These are phyloP conservation scores for Debaryomyces coudertii DNA, from an alignment of 1,139 yeast genomes.

Conservation along the genomic window DNA sequence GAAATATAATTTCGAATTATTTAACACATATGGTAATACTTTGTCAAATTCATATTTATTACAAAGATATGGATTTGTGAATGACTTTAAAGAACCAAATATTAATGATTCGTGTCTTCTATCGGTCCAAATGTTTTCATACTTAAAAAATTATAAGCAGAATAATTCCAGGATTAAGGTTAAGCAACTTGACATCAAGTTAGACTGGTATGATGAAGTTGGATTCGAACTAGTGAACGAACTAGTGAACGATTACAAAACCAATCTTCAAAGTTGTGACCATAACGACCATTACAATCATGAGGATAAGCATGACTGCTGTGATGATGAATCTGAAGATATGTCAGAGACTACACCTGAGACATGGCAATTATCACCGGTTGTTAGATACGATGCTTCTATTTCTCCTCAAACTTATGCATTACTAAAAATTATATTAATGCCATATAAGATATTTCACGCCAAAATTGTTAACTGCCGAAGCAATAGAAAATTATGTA, in stretches of 20 bases:
- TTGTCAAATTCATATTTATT: conserved; percentile 65
- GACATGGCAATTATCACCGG: conserved; percentile 34
- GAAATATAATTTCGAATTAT: conserved; percentile 57
- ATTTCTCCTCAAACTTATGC: conserved; percentile 31
- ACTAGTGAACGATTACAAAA: conserved; percentile 22
- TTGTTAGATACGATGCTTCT: conserved; percentile 26
- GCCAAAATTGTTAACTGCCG: conserved; percentile 5
- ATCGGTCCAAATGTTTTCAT: conserved; percentile 52
- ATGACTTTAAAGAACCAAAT: conserved; percentile 43
- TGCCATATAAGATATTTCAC: conserved; percentile 31
- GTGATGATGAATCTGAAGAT: conserved; percentile 19
- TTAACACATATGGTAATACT: conserved; percentile 76
- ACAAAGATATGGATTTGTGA: conserved; percentile 76
- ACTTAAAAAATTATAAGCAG: conserved; percentile 36
- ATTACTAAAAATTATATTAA: conserved; percentile 26
- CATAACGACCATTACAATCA: conserved; percentile 14
- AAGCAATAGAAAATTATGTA: conserved; percentile 15
- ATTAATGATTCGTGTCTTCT: conserved; percentile 60
- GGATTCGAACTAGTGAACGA: conserved; percentile 54
- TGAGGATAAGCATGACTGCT: conserved; percentile 19
- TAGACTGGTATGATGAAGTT: conserved; percentile 64
- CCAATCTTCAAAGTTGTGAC: conserved; percentile 17
- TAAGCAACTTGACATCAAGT: conserved; percentile 43
- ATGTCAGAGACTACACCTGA: conserved; percentile 23
- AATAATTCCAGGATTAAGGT: conserved; percentile 26